Evolutionary conservation across 2,329 filamentous ascomycete species (phyloP), one percentile per base, ranked within the genome.

Genomic region (Fusarium miscanthi): DNA sequence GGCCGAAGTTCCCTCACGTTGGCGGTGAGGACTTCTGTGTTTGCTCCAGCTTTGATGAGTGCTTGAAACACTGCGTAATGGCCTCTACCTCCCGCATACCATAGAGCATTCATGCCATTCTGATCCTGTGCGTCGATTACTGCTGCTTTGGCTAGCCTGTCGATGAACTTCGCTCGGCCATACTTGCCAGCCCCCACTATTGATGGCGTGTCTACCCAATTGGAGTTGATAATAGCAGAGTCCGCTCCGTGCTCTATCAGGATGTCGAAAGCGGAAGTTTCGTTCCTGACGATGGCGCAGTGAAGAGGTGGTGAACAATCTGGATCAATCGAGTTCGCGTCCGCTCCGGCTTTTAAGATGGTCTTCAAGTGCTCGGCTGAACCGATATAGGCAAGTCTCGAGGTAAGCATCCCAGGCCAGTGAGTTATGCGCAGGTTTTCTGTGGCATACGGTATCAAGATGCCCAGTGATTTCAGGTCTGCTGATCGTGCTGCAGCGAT

Each of bases 301-400:
- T 54, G 37, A 19, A 54, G 25, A 42, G 51, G 51, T 10, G 51
- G 37, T 2, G 51, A 54, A 14, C 10, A 54, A 23, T 31, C 27
- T 10, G 14, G 19, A 19, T 30, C 16, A 14, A 14, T 14, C 25
- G 25, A 30, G 25, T 54, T 54, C 16, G 25, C 37, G 16, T 54
- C 21, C 9, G 37, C 35, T 30, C 51, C 51, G 19, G 51, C 25
- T 23, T 10, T 4, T 27, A 54, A 41, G 8, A 54, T 42, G 6
- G 14, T 19, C 10, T 23, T 31, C 4, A 54, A 23, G 5, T 30
- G 25, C 19, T 42, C 25, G 2, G 6, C 0, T 4, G 37, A 23
- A 31, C 37, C 37, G 27, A 31, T 21, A 11, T 14, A 54, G 0
- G 37, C 37, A 0, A 54, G 37, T 2, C 51, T 1, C 0, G 51